These are phyloP conservation scores for Moniliella sp. DNA, from an alignment of 1,284 basidiomycete species.

Conservation along the genomic window DNA sequence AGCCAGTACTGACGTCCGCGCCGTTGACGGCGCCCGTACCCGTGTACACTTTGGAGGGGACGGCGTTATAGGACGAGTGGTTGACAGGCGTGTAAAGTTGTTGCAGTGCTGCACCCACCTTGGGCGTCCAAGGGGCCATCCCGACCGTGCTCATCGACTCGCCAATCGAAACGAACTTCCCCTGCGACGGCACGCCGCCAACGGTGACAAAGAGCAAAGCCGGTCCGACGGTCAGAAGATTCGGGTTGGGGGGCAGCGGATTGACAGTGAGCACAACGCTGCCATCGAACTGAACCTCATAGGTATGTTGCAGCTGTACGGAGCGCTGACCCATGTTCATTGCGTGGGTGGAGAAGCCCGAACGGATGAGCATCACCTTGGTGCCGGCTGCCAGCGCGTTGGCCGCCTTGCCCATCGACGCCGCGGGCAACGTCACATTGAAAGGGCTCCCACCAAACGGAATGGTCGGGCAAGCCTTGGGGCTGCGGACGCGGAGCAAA, in stretches of 20 bases:
- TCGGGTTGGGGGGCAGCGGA: constrained; percentile 30
- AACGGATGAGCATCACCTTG: constrained; percentile 56
- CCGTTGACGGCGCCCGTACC: too few species aligned
- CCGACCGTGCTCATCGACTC: too few species aligned
- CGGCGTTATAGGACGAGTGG: too few species aligned
- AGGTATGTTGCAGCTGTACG: constrained; percentile 46
- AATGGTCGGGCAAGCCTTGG: constrained; percentile 50
- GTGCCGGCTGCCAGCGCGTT: constrained; percentile 44
- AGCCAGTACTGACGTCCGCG: too few species aligned
- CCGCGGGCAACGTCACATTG: constrained; percentile 40
- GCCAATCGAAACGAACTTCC: constrained; percentile 49
- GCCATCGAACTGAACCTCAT: constrained; percentile 55
- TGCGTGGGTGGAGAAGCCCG: constrained; percentile 78
- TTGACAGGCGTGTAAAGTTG: too few species aligned
- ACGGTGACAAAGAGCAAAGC: constrained; percentile 53
- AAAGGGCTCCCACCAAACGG: constrained; percentile 70
- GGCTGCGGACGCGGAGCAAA: constrained; percentile 51
- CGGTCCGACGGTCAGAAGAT: constrained; percentile 56
- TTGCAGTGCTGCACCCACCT: too few species aligned
- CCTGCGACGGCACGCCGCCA: constrained; percentile 48
- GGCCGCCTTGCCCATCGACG: constrained; percentile 22
- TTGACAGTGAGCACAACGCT: constrained; percentile 46
- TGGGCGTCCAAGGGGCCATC: too few species aligned
- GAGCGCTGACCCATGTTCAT: constrained; percentile 78
- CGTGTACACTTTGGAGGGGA: too few species aligned